These are phyloP conservation scores for Pythium guiyangense DNA, from an alignment of 352 stramenopile species.

Conservation along the genomic window DNA sequence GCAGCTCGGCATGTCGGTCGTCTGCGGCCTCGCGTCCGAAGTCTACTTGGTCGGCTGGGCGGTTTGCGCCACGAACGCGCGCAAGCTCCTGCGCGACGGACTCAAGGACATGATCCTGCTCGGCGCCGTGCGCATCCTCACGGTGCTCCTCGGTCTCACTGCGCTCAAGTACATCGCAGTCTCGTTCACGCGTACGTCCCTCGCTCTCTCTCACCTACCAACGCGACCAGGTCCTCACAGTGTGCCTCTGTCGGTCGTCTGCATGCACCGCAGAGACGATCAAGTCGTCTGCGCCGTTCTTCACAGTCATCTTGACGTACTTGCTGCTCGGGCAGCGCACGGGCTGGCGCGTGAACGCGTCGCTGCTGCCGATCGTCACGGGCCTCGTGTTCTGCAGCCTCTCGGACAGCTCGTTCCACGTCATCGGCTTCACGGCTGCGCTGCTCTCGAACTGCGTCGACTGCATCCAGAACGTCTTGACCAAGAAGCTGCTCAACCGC, in stretches of 20 bases:
- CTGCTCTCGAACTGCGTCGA: constrained; percentile 90
- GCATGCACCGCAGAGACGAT: constrained; percentile 72
- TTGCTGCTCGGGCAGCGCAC: constrained; percentile 83
- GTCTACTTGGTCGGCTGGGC: constrained; percentile 68
- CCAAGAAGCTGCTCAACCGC: constrained; percentile 81
- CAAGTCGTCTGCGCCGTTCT: constrained; percentile 90
- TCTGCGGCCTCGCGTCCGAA: constrained; percentile 64
- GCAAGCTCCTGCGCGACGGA: constrained; percentile 46
- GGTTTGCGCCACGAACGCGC: constrained; percentile 40
- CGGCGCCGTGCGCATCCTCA: constrained; percentile 79
- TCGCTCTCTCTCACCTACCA: background rate
- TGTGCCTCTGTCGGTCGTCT: background rate
- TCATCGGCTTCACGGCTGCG: constrained; percentile 85
- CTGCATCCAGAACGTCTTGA: constrained; percentile 91
- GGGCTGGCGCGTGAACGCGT: constrained; percentile 75
- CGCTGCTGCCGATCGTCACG: constrained; percentile 83
- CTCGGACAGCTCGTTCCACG: constrained; percentile 83
- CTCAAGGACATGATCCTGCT: constrained; percentile 84
- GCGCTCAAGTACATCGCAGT: constrained; percentile 91
- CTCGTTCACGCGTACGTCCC: constrained; percentile 78
- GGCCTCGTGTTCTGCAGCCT: constrained; percentile 86
- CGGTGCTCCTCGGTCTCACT: constrained; percentile 86
- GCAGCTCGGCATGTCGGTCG: constrained; percentile 75
- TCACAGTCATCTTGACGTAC: constrained; percentile 87
- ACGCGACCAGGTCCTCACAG: background rate